phyloP scores from a whole-genome alignment of 1,284 basidiomycete species.

The Malassezia arunalokei region DNA sequence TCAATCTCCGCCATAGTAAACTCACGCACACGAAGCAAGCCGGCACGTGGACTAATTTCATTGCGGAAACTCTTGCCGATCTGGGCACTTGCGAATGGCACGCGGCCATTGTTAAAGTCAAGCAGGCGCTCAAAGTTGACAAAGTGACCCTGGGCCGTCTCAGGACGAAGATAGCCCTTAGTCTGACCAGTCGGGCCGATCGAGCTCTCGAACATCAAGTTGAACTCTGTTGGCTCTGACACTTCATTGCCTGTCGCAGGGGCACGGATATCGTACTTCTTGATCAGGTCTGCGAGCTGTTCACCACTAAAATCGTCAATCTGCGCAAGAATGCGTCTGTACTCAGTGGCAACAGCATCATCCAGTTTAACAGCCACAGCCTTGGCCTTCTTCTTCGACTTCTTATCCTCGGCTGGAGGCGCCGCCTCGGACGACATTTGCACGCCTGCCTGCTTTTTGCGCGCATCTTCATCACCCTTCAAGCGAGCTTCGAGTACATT shows the following conservation, averaged over 20 bases:
- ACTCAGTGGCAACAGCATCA: conserved; percentile 64
- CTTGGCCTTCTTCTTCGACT: conserved; percentile 70
- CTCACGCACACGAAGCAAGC: conserved; percentile 88
- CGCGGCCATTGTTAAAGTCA: conserved; percentile 91
- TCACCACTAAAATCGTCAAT: conserved; percentile 89
- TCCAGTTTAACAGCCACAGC: conserved; percentile 62
- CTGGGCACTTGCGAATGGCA: conserved; percentile 94
- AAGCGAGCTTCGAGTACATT: conserved; percentile 79
- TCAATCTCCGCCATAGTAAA: conserved; percentile 99
- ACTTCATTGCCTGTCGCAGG: conserved; percentile 88
- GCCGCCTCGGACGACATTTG: conserved; percentile 14
- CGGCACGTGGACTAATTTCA: conserved; percentile 92
- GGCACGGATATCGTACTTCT: conserved; percentile 69
- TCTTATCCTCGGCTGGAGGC: conserved; percentile 45
- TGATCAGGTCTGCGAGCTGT: conserved; percentile 76
- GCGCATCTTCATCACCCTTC: conserved; percentile 82
- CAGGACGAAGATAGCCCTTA: conserved; percentile 90
- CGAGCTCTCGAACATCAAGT: conserved; percentile 94
- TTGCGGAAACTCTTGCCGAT: conserved; percentile 95
- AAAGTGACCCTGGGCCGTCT: conserved; percentile 98
- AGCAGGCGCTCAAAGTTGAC: conserved; percentile 93
- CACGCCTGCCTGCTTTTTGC: conserved; percentile 49
- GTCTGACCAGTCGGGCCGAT: conserved; percentile 96
- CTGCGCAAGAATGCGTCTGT: conserved; percentile 73
- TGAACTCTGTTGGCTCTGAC: conserved; percentile 85